Base-by-base conservation (phyloP, 768 basidiomycete genomes). In the Obba rivulosa region DNA sequence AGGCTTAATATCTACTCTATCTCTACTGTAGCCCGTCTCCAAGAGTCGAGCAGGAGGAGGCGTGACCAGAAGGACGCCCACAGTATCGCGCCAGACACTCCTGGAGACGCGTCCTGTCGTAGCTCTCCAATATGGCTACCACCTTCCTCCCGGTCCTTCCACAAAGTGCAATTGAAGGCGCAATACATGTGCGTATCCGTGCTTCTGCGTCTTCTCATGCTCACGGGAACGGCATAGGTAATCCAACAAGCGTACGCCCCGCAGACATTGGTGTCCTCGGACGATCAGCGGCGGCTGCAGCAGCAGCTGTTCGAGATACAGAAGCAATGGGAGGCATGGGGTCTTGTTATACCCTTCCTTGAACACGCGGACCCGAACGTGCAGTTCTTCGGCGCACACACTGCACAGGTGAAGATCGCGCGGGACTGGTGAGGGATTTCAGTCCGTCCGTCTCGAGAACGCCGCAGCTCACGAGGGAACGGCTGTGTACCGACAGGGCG, bases 311-410 rank as follows among this genome's bases (percentile, higher is more conserved):
- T 85, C 53, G 83, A 87, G 51, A 76, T 88, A 10, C 87, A 89
- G 64, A 86, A 83, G 57, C 69, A 74, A 44, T 81, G 77, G 14
- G 87, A 87, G 57, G 87, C 87, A 3, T 93, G 89, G 91, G 89
- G 87, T 8, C 69, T 93, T 41, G 80, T 92, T 17, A 74, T 87
- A 31, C 89, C 90, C 0, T 76, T 93, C 53, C 67, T 92, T 21
- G 74, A 81, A 13, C 73, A 85, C 58, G 67, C 72, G 23, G 86
- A 94, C 64, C 75, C 76, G 45, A 91, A 91, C 59, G 89, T 95
- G 9, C 87, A 93, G 63, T 97, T 95, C 75, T 95, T 92, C 60
- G 92, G 92, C 2, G 92, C 93, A 4, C 93, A 96, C 58, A 96
- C 91, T 0, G 80, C 86, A 2, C 91, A 94, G 61, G 88, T 94